These are phyloP conservation scores for Sphaceloma murrayae DNA, from an alignment of 2,329 filamentous ascomycete genomes.

Conservation along the genomic window DNA sequence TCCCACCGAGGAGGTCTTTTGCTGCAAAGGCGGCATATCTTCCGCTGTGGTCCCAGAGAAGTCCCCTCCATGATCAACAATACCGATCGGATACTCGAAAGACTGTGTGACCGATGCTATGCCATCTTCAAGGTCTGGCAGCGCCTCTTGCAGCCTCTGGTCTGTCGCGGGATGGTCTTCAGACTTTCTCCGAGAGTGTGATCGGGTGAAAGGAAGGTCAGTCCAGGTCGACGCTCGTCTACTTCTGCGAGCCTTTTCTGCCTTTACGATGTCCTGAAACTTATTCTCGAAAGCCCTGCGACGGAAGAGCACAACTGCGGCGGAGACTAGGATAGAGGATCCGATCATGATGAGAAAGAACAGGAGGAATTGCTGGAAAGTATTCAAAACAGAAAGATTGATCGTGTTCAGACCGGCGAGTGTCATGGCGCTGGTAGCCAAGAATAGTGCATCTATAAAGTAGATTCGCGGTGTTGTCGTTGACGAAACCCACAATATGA, in stretches of 20 bases:
- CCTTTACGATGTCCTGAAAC: conserved; percentile 45
- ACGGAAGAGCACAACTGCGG: conserved; percentile 52
- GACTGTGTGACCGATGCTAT: no score
- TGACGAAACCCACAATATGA: conserved; percentile 53
- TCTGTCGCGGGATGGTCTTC: not conserved
- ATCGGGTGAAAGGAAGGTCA: not conserved
- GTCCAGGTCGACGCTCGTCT: conserved; percentile 1
- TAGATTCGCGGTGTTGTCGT: conserved; percentile 43
- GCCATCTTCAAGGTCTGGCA: no score
- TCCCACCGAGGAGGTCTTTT: no score
- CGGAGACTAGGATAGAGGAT: conserved; percentile 57
- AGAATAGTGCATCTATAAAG: conserved; percentile 58
- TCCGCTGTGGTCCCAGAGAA: no score
- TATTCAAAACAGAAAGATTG: conserved; percentile 54
- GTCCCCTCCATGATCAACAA: no score
- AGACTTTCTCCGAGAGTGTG: not conserved
- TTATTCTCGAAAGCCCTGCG: conserved; percentile 53
- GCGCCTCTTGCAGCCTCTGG: not conserved
- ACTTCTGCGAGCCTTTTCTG: conserved; percentile 20
- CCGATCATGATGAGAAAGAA: conserved; percentile 58
- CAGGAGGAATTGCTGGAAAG: conserved; percentile 58
- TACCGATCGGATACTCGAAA: no score
- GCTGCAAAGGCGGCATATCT: no score
- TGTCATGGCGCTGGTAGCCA: conserved; percentile 58
- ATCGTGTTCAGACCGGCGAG: conserved; percentile 59